Evolutionary conservation across 352 stramenopile species (phyloP).

Genomic region (Saprolegnia parasitica): DNA sequence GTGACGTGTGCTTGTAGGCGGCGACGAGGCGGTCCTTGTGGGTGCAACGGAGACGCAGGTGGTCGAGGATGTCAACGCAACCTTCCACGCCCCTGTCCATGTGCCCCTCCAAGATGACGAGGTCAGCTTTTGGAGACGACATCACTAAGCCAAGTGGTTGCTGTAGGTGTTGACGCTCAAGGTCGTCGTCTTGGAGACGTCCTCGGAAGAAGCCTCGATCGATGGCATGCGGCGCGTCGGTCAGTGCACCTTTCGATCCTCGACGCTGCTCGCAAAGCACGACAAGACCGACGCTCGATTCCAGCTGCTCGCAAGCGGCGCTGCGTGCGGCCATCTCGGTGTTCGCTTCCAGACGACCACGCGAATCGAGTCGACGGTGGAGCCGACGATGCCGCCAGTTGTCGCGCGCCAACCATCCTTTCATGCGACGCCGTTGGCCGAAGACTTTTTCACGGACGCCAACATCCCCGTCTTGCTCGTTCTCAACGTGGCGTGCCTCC

Average conservation of each 20-base stretch:
- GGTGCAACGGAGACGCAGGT: background rate
- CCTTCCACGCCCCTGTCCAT: background rate
- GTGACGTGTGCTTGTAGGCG: background rate
- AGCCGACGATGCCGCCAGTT: background rate
- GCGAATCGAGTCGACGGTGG: background rate
- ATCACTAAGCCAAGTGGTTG: background rate
- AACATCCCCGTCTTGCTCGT: background rate
- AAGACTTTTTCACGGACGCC: background rate
- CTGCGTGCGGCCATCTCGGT: background rate
- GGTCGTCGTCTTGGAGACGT: background rate
- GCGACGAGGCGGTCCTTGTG: background rate
- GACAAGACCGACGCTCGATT: background rate
- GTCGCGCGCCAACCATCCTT: background rate
- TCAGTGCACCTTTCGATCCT: conserved; percentile 3
- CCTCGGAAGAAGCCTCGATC: background rate
- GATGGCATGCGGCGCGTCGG: background rate
- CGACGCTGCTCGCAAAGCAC: background rate
- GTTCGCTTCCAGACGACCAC: background rate
- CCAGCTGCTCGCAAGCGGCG: background rate
- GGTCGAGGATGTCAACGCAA: background rate
- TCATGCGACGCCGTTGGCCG: background rate
- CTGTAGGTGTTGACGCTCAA: background rate
- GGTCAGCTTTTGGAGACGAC: background rate
- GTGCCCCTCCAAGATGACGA: background rate
- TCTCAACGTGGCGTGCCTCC: background rate